Conservation (phyloP, 192 early-diverging fungal genomes). For the Entomortierella lignicola region DNA sequence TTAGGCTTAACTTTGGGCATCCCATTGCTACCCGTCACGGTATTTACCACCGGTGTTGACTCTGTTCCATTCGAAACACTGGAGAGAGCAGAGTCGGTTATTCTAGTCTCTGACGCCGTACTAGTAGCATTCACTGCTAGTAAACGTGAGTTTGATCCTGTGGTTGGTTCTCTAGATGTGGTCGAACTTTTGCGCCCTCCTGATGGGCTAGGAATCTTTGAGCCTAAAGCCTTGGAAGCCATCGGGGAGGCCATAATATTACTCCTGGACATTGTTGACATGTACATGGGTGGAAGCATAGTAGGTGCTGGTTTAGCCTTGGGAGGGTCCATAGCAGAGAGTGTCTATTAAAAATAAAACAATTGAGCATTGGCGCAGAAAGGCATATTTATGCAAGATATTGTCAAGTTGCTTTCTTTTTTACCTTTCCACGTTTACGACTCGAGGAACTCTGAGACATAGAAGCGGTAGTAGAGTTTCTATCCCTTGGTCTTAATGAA, state of each 20-base stretch:
- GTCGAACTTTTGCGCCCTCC: constrained; percentile 13
- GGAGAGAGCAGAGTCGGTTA: neutral
- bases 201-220: constrained; percentile 48
- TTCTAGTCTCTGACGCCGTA: constrained; percentile 5
- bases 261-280: constrained; percentile 46
- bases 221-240: constrained; percentile 16
- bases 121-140: constrained; percentile 4
- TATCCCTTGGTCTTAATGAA: constrained; percentile 25
- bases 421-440: constrained; percentile 52
- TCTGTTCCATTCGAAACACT: neutral
- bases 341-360: constrained; percentile 19
- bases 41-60: neutral
- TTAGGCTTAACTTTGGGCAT: constrained; percentile 25
- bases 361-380: too few relatives aligned
- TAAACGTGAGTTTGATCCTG: constrained; percentile 6
- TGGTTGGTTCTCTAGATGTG: constrained; percentile 1
- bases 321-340: constrained; percentile 42
- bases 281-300: constrained; percentile 56
- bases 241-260: constrained; percentile 31
- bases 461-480: constrained; percentile 14
- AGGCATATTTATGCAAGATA: too few relatives aligned
- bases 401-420: neutral
- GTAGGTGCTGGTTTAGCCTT: constrained; percentile 48
- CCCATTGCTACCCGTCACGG: neutral
- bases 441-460: constrained; percentile 14